Evolutionary conservation across 2,329 filamentous ascomycete species (phyloP).

Genomic region (Ophiostoma himal-ulmi): DNA sequence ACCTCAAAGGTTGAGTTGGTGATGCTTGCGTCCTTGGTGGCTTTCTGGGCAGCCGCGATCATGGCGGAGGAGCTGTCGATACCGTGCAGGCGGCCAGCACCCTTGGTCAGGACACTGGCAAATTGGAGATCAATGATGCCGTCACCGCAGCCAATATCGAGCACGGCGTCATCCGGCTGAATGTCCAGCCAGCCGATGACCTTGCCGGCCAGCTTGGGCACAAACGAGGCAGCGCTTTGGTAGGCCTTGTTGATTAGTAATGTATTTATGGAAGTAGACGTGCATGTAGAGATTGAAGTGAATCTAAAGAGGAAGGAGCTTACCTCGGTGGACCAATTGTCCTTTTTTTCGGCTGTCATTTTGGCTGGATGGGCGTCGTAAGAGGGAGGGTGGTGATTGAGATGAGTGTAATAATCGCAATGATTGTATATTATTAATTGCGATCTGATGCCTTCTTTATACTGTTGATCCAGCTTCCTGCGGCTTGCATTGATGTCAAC

Average conservation of each 20-base stretch:
- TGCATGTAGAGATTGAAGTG: too few species aligned
- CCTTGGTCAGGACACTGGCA: slow-evolving; percentile 40
- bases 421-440: neutral
- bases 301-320: neutral
- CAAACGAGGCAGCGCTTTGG: slow-evolving; percentile 56
- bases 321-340: slow-evolving; percentile 41
- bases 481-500: neutral
- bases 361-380: neutral
- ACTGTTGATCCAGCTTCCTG: neutral
- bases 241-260: slow-evolving; percentile 43
- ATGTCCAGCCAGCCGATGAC: slow-evolving; percentile 55
- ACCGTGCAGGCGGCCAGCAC: slow-evolving; percentile 48
- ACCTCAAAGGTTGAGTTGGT: slow-evolving; percentile 43
- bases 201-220: slow-evolving; percentile 56
- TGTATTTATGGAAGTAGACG: neutral
- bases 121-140: slow-evolving; percentile 54
- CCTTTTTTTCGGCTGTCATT: slow-evolving; percentile 29
- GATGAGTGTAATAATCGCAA: neutral
- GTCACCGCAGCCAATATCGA: slow-evolving; percentile 61
- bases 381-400: neutral
- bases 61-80: slow-evolving; percentile 55
- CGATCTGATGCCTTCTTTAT: neutral
- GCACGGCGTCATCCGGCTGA: slow-evolving; percentile 50
- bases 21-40: slow-evolving; percentile 34
- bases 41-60: slow-evolving; percentile 47